Base-by-base conservation (phyloP, 495 filamentous ascomycete genomes). In the Terfezia claveryi region DNA sequence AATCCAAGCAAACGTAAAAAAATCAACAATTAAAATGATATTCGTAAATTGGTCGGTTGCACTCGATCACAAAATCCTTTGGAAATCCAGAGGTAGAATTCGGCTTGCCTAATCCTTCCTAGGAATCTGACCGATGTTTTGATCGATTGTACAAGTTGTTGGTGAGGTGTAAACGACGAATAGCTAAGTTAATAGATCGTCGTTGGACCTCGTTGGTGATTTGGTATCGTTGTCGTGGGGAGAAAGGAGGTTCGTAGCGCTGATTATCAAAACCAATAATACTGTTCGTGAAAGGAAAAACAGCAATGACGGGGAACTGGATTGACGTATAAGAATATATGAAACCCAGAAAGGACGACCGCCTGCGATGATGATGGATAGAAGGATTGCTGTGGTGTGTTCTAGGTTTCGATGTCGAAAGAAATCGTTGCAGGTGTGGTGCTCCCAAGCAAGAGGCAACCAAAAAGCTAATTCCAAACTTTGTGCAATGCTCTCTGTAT, bases 111-210 rank as follows among this genome's bases (percentile, higher is more conserved):
- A 32, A 32, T 32, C 27, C 27, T 32, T 32, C 27, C 27, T 32
- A 32, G 27, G 7, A 32, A 32, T 7, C 27, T 5, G 27, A 32
- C 7, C 4, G 27, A 32, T 2, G 27, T 32, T 32, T 32, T 32
- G 27, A 32, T 32, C 27, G 27, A 32, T 5, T 50, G 50, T 57
- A 53, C 54, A 55, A 53, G 58, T 57, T 62, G 53, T 56, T 52
- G 44, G 52, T 58, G 56, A 55, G 50, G 56, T 54, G 37, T 32
- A 36, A 46, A 51, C 56, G 59, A 66, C 62, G 62, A 65, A 58
- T 57, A 55, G 36, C 63, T 65, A 65, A 65, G 58, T 65, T 65
- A 65, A 65, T 65, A 65, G 58, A 62, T 65, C 64, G 50, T 14
- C 11, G 50, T 12, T 46, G 50, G 36, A 32, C 27, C 27, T 32